Evolutionary conservation across 345 rosid genomes (phyloP).

Genomic region (Citrus glauca): DNA sequence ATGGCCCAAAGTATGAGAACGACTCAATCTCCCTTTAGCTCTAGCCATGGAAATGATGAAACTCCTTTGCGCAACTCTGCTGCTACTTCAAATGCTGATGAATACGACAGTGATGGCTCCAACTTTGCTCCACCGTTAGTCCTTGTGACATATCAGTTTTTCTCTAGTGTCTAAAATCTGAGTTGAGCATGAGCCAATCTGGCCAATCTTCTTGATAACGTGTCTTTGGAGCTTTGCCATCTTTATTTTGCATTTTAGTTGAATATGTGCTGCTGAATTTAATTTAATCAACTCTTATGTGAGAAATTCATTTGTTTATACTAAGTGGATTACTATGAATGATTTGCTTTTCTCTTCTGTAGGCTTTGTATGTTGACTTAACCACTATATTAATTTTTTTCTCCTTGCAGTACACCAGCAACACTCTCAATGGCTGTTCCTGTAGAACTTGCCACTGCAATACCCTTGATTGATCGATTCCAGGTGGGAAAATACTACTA

Average conservation of each 20-base stretch:
- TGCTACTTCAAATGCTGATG: conserved; percentile 55
- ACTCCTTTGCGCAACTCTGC: conserved; percentile 36
- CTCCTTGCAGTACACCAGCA: conserved; percentile 44
- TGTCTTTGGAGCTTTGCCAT: not conserved
- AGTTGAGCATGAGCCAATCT: no score
- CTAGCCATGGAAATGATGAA: conserved; percentile 40
- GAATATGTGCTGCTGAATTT: not conserved
- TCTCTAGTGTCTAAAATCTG: no score
- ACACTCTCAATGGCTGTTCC: conserved; percentile 62
- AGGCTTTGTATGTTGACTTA: not conserved
- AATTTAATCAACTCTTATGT: not conserved
- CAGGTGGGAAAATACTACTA: conserved; percentile 43
- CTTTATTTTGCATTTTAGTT: not conserved
- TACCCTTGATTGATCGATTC: conserved; percentile 89
- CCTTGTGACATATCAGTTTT: not conserved
- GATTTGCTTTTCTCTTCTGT: not conserved
- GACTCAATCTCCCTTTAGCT: conserved; percentile 50
- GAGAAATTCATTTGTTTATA: not conserved
- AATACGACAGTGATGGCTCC: conserved; percentile 71
- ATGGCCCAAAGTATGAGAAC: conserved; percentile 54
- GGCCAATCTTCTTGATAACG: not conserved
- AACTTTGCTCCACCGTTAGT: conserved; percentile 58
- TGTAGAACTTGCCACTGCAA: conserved; percentile 86
- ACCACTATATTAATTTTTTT: not conserved
- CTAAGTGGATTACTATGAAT: not conserved